Conservation (phyloP, 1,139 yeast genomes). For the Yamadazyma taylorii region DNA sequence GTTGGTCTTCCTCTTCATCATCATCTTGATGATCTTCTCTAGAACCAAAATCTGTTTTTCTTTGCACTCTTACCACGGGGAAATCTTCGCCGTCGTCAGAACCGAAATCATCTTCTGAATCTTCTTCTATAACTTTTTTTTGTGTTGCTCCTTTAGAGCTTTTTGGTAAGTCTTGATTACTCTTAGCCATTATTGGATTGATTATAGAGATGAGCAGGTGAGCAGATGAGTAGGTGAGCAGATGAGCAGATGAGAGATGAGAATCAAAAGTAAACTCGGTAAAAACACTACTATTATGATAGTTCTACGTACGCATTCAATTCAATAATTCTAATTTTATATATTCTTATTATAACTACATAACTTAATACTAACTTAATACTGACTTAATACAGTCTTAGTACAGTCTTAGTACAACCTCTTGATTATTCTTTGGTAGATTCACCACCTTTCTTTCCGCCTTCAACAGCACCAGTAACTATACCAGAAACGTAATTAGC, state of each 20-base stretch:
- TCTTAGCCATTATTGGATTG: neutral
- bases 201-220: too few relatives aligned
- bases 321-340: too few relatives aligned
- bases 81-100: conserved; percentile 15
- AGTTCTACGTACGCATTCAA: too few relatives aligned
- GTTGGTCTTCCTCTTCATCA: conserved; percentile 11
- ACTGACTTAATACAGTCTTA: too few relatives aligned
- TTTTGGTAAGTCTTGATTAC: neutral
- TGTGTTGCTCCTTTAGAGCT: neutral
- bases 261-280: too few relatives aligned
- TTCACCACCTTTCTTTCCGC: conserved; percentile 50
- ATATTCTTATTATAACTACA: too few relatives aligned
- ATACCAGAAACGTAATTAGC: conserved; percentile 60
- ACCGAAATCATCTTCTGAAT: conserved; percentile 22
- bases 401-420: conserved; percentile 2
- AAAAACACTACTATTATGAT: too few relatives aligned
- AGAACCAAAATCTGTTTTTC: conserved; percentile 12
- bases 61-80: conserved; percentile 18
- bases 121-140: neutral
- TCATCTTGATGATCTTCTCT: conserved; percentile 13
- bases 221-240: neutral
- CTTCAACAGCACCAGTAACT: conserved; percentile 61
- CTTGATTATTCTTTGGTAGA: conserved; percentile 5
- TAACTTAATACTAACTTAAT: too few relatives aligned
- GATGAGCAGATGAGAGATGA: too few relatives aligned